Evolutionary conservation across 805 yeast species (phyloP), one percentile per base, ranked within the genome.

Genomic region (Yarrowia sp.): DNA sequence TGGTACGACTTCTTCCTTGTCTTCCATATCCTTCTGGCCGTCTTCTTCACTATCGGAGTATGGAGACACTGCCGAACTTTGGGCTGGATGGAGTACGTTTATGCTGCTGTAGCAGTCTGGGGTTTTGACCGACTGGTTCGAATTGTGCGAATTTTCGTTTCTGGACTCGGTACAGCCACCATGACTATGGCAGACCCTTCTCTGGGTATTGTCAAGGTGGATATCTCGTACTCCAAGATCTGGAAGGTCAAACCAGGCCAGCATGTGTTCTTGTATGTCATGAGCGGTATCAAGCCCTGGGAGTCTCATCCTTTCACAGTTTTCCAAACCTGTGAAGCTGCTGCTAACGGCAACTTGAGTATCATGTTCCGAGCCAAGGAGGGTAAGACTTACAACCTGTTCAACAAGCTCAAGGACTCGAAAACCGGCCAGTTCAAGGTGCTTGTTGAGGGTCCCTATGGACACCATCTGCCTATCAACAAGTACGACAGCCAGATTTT

Each of bases 301-400:
- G 90, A 88, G 73, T 84, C 88, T 2, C 92, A 88, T 73, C 93
- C 93, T 4, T 88, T 89, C 75, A 86, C 92, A 2, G 63, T 75
- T 6, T 63, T 64, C 36, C 62, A 65, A 22, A 60, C 68, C 14
- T 66, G 67, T 2, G 57, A 53, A 11, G 64, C 64, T 13, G 22
- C 35, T 7, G 35, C 45, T 4, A 43, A 43, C 18, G 64, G 64
- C 9, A 44, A 44, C 41, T 18, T 58, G 15, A 22, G 43, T 15
- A 35, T 58, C 42, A 33, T 58, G 64, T 36, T 58, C 64, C 7
- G 43, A 28, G 50, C 64, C 15, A 43, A 58, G 33, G 51, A 58
- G 13, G 64, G 64, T 1, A 44, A 22, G 41, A 58, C 64, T 2
- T 32, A 33, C 32, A 43, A 47, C 35, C 41, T 58, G 42, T 42